Conservation (phyloP, 2,329 filamentous ascomycete genomes). For the Pseudocercospora pini-densiflorae region DNA sequence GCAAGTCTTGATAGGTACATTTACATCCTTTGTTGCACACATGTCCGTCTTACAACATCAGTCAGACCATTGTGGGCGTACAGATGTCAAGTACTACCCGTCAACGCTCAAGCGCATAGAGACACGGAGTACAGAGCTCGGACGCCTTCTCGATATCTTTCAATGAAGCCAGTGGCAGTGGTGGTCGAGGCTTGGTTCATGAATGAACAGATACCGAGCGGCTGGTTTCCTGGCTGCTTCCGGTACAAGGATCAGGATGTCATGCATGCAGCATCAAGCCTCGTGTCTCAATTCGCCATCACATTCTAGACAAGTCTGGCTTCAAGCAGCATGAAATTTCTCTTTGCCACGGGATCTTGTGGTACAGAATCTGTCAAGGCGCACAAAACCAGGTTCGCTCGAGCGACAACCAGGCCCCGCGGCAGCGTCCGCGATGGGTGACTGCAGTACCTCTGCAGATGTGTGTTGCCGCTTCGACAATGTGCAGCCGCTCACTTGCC, state of each 20-base stretch:
- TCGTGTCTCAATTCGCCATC: not conserved
- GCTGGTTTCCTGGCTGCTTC: not conserved
- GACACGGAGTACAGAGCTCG: slow-evolving; percentile 11
- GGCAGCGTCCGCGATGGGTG: slow-evolving; percentile 11
- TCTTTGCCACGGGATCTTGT: slow-evolving; percentile 7
- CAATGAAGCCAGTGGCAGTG: not conserved
- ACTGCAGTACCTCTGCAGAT: not conserved
- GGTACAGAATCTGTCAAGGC: not conserved
- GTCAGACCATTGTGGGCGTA: slow-evolving; percentile 17
- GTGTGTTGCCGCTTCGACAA: slow-evolving; percentile 11
- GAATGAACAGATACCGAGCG: slow-evolving; percentile 7
- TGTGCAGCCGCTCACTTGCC: slow-evolving; percentile 10
- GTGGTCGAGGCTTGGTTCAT: not conserved
- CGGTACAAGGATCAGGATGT: not conserved
- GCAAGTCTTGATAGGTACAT: slow-evolving; percentile 27
- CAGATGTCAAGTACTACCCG: slow-evolving; percentile 17
- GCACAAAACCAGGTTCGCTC: slow-evolving; percentile 12
- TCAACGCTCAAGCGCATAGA: slow-evolving; percentile 24
- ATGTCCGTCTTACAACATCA: slow-evolving; percentile 16
- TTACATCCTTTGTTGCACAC: slow-evolving; percentile 22
- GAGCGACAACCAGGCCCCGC: not conserved
- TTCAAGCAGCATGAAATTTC: not conserved
- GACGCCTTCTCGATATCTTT: not conserved
- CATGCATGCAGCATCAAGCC: not conserved
- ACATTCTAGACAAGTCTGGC: not conserved